These are phyloP conservation scores for Apostasia ramifera DNA, from an alignment of 106 monocot species.

Conservation along the genomic window DNA sequence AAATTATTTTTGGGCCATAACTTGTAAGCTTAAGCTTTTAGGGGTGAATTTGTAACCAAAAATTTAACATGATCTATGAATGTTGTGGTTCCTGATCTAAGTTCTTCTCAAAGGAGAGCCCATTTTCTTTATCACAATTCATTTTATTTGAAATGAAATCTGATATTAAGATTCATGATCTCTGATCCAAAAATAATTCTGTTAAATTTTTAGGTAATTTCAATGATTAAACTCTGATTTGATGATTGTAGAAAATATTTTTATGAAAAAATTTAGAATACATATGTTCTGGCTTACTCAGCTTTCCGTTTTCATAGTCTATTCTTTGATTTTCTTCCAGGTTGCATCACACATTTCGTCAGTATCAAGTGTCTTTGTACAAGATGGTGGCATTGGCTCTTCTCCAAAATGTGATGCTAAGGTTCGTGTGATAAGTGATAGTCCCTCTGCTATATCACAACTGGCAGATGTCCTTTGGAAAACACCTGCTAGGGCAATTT, in stretches of 20 bases:
- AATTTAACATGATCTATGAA: too few species aligned
- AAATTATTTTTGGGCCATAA: too few species aligned
- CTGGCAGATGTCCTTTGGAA: constrained; percentile 61
- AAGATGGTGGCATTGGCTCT: constrained; percentile 84
- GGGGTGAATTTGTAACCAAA: too few species aligned
- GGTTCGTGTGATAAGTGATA: constrained; percentile 92
- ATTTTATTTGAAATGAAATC: too few species aligned
- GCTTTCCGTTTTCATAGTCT: not conserved
- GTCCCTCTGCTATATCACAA: constrained; percentile 49
- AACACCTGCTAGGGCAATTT: constrained; percentile 50
- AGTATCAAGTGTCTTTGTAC: constrained; percentile 59
- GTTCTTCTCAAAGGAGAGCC: too few species aligned
- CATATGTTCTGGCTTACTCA: not conserved
- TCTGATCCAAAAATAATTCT: too few species aligned
- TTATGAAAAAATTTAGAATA: not conserved
- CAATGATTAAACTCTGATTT: not conserved
- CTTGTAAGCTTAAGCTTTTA: too few species aligned
- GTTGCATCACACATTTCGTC: constrained; percentile 87
- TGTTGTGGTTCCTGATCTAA: too few species aligned
- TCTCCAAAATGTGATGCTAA: constrained; percentile 73
- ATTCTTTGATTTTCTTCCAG: constrained; percentile 33
- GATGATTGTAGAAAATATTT: not conserved
- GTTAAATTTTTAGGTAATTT: too few species aligned
- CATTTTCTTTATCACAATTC: too few species aligned
- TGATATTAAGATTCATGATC: too few species aligned